These are phyloP conservation scores for Rutstroemia sp. DNA, from an alignment of 2,329 filamentous ascomycete species.

Conservation along the genomic window DNA sequence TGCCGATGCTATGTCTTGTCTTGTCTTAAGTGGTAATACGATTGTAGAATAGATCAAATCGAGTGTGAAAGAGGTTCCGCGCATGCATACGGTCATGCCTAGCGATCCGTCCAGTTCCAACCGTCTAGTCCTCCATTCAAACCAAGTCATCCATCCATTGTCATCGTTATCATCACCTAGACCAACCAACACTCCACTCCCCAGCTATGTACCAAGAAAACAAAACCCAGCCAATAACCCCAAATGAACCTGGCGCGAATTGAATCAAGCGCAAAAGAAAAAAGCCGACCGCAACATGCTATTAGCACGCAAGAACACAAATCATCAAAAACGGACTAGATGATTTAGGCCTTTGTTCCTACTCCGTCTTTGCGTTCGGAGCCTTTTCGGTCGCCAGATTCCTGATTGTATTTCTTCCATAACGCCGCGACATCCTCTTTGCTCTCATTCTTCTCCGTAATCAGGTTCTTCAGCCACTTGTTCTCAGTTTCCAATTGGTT, in stretches of 20 bases:
- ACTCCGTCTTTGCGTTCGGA: constrained; percentile 28
- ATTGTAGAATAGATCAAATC: too few species aligned
- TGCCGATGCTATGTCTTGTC: too few species aligned
- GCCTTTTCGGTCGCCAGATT: constrained; percentile 26
- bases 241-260: constrained; percentile 10
- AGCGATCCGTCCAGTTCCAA: too few species aligned
- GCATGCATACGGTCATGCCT: too few species aligned
- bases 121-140: too few species aligned
- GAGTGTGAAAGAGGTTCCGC: too few species aligned
- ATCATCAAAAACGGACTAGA: background rate
- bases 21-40: too few species aligned
- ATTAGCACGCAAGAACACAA: background rate
- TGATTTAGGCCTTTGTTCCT: constrained; percentile 23
- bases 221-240: background rate
- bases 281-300: background rate
- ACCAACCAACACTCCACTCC: too few species aligned
- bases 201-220: background rate
- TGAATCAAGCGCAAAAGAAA: constrained; percentile 11
- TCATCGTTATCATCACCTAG: too few species aligned
- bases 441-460: constrained; percentile 69
- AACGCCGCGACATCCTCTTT: constrained; percentile 35
- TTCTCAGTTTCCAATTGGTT: constrained; percentile 76
- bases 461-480: constrained; percentile 72
- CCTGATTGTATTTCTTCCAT: constrained; percentile 34
- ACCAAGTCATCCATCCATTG: too few species aligned